Evolutionary conservation across 768 basidiomycete genomes (phyloP).

Genomic region (Tubosaeta sp.): DNA sequence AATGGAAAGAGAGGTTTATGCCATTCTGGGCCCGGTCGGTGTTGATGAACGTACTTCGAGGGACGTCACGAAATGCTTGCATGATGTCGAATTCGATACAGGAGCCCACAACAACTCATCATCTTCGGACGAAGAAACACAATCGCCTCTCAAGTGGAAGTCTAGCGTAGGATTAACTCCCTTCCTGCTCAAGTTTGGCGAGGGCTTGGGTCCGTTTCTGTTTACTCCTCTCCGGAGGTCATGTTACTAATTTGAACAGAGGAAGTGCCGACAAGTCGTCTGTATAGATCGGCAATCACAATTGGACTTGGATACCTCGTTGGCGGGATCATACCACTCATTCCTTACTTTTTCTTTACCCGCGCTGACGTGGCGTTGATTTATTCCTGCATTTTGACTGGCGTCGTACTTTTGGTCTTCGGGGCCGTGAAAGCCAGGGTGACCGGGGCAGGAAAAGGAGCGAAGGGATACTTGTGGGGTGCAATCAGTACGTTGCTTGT

Average conservation of each 20-base stretch:
- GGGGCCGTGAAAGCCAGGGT: conserved; percentile 87
- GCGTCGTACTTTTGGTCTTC: conserved; percentile 81
- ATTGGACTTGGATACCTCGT: conserved; percentile 93
- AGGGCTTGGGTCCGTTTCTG: conserved; percentile 66
- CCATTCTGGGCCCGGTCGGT: conserved; percentile 84
- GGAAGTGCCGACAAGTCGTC: conserved; percentile 79
- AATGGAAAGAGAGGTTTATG: conserved; percentile 93
- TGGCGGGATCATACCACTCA: conserved; percentile 88
- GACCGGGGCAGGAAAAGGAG: conserved; percentile 70
- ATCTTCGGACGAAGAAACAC: conserved; percentile 50
- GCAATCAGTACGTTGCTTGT: conserved; percentile 84
- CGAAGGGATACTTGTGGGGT: conserved; percentile 77
- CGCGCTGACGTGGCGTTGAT: conserved; percentile 63
- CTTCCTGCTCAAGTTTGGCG: conserved; percentile 95
- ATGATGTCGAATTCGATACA: conserved; percentile 56
- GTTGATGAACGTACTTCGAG: conserved; percentile 79
- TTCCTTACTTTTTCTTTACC: conserved; percentile 89
- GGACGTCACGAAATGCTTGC: conserved; percentile 71
- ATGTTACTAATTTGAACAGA: conserved; percentile 41
- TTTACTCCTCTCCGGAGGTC: background rate
- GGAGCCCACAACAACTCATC: conserved; percentile 15
- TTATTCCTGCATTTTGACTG: conserved; percentile 78
- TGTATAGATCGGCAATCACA: conserved; percentile 90
- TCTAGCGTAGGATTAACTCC: conserved; percentile 84
- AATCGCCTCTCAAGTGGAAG: conserved; percentile 54